These are phyloP conservation scores for Candida alai DNA, from an alignment of 805 yeast species.

Conservation along the genomic window DNA sequence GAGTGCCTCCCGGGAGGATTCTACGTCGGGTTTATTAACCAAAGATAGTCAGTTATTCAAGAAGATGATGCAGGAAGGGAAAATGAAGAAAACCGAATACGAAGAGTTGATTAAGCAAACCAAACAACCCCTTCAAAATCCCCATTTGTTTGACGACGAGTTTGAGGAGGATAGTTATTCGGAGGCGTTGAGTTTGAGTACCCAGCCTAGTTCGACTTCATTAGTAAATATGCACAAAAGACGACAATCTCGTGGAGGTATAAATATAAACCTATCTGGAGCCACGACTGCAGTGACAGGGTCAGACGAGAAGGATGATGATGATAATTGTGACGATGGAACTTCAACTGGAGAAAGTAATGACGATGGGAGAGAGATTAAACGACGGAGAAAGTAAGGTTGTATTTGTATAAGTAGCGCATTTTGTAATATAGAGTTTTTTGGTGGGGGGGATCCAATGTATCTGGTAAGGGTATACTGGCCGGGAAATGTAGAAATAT, in stretches of 20 bases:
- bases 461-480: too few relatives aligned
- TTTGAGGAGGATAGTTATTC: conserved; percentile 19
- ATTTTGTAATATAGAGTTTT: too few relatives aligned
- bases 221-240: conserved; percentile 14
- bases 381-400: too few relatives aligned
- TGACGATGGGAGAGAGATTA: too few relatives aligned
- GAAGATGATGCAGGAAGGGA: conserved; percentile 32
- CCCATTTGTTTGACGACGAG: conserved; percentile 41
- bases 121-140: conserved; percentile 25
- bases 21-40: conserved; percentile 4
- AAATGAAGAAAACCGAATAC: conserved; percentile 29
- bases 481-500: too few relatives aligned
- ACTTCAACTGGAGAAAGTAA: too few relatives aligned
- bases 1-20: background rate
- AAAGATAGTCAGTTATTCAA: conserved; percentile 30
- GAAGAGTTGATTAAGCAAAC: conserved; percentile 30
- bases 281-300: background rate
- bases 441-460: too few relatives aligned
- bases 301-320: conserved; percentile 4
- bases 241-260: conserved; percentile 27
- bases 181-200: conserved; percentile 4
- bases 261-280: conserved; percentile 13
- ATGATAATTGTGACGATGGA: conserved; percentile 1
- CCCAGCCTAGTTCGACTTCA: conserved; percentile 7
- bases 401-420: too few relatives aligned